Conservation (phyloP, 306 rosid genomes). For the Castanospermum australe region DNA sequence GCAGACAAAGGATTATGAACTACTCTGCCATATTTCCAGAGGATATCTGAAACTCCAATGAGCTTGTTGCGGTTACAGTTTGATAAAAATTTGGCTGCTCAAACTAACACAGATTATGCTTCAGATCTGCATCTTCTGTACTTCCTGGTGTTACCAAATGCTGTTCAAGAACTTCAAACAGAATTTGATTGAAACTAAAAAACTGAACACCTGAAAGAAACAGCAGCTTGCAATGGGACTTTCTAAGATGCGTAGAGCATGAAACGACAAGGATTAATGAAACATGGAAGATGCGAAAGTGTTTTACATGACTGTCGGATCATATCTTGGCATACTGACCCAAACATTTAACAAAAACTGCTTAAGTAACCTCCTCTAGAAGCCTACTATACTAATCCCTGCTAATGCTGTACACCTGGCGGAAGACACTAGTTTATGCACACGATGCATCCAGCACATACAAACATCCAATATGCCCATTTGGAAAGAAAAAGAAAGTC, state of each 20-base stretch:
- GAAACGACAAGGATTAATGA: background rate
- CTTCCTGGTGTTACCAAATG: background rate
- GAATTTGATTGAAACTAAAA: background rate
- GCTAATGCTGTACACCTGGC: background rate
- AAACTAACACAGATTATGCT: background rate
- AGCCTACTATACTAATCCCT: background rate
- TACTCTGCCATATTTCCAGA: background rate
- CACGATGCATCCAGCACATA: background rate
- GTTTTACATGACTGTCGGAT: conserved; percentile 6
- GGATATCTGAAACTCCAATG: background rate
- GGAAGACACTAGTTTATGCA: background rate
- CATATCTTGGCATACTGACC: background rate
- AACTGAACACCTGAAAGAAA: background rate
- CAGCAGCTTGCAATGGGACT: background rate
- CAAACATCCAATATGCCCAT: background rate
- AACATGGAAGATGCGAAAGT: background rate
- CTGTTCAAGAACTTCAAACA: background rate
- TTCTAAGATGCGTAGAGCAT: background rate
- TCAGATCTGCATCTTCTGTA: background rate
- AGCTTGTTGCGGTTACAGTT: background rate
- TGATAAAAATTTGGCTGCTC: background rate
- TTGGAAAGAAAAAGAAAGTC: background rate
- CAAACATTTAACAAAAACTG: background rate
- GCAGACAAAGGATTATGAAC: background rate
- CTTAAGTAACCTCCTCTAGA: background rate